These are phyloP conservation scores for Linderniella brevidens DNA, from an alignment of 257 asterid genomes.

Conservation along the genomic window DNA sequence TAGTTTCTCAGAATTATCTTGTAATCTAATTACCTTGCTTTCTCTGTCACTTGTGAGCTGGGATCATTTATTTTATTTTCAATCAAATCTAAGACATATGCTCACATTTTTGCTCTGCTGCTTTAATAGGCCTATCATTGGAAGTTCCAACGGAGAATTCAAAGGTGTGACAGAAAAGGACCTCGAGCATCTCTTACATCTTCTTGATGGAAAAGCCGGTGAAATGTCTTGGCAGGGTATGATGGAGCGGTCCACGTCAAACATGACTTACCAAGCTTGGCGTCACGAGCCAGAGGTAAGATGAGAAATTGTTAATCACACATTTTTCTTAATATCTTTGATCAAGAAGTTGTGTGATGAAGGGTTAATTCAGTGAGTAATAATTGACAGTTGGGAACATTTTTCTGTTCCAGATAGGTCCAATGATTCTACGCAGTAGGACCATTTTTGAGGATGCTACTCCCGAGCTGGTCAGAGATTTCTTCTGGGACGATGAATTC, in stretches of 20 bases:
- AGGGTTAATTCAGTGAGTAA: neutral
- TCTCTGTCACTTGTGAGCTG: no score
- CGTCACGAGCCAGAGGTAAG: slow-evolving; percentile 88
- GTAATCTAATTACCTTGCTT: no score
- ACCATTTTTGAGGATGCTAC: slow-evolving; percentile 84
- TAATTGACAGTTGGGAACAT: neutral
- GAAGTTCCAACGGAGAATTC: slow-evolving; percentile 26
- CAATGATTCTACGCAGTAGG: slow-evolving; percentile 51
- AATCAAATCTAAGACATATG: neutral
- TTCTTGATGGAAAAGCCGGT: slow-evolving; percentile 53
- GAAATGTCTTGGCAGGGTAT: slow-evolving; percentile 80
- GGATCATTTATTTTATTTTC: neutral
- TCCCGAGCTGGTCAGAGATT: slow-evolving; percentile 75
- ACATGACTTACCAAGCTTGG: slow-evolving; percentile 91
- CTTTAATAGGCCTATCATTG: slow-evolving; percentile 28
- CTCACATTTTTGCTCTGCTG: slow-evolving; percentile 1
- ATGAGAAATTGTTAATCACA: slow-evolving; percentile 14
- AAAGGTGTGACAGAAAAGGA: slow-evolving; percentile 44
- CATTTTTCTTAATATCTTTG: no score
- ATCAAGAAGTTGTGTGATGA: neutral
- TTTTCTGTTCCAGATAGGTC: slow-evolving; percentile 41
- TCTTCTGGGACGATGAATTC: slow-evolving; percentile 94
- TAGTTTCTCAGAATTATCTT: no score
- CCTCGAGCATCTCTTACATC: slow-evolving; percentile 49
- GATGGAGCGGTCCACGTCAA: slow-evolving; percentile 84